Evolutionary conservation across 441 rosid species (phyloP).

Genomic region (Iberis amara): DNA sequence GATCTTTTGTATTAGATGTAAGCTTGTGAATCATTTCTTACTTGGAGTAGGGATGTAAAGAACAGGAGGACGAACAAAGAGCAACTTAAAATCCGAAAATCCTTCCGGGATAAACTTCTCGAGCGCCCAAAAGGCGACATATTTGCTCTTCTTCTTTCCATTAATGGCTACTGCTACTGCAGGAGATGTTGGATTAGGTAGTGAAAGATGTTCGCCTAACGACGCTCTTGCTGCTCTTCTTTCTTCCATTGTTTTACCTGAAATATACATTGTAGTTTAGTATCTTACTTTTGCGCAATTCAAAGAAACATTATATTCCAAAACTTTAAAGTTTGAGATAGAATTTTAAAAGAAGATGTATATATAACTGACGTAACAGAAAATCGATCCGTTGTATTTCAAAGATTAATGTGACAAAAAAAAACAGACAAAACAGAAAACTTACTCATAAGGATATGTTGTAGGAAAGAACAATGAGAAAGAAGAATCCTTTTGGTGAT

Average conservation of each 20-base stretch:
- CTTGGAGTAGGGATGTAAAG: constrained; percentile 73
- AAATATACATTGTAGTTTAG: background rate
- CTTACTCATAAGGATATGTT: constrained; percentile 3
- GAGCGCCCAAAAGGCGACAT: constrained; percentile 73
- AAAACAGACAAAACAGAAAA: constrained; percentile 4
- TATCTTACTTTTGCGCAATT: background rate
- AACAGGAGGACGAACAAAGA: constrained; percentile 62
- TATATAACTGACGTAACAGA: no score
- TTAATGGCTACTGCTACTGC: constrained; percentile 60
- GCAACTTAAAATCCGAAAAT: constrained; percentile 46
- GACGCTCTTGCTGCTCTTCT: constrained; percentile 17
- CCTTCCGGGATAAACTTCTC: constrained; percentile 64
- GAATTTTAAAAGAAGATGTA: no score
- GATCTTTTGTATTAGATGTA: background rate
- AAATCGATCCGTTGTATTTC: no score
- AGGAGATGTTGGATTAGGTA: constrained; percentile 30
- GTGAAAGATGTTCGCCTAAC: constrained; percentile 22
- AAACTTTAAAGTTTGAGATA: no score
- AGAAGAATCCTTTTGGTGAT: constrained; percentile 8
- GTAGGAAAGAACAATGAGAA: constrained; percentile 4
- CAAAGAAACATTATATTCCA: no score
- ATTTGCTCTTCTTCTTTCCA: constrained; percentile 61
- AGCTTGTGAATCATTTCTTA: constrained; percentile 29
- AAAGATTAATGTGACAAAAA: no score
- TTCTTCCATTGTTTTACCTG: constrained; percentile 24